Base-by-base conservation (phyloP, 345 rosid genomes). In the Citrus sinensis region DNA sequence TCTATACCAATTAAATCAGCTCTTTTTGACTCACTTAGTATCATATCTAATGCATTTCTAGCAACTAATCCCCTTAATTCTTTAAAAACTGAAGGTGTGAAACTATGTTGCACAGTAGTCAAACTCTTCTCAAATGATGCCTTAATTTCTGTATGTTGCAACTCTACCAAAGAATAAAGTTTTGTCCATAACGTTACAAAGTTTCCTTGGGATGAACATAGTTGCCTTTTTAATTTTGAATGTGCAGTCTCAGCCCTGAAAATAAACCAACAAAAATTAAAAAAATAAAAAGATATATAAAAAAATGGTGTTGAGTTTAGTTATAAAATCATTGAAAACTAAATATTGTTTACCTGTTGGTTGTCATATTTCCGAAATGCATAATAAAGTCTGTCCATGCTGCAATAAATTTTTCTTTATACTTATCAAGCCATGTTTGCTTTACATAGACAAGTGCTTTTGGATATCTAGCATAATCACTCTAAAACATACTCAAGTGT, bases 381-480 rank as follows among this genome's bases (percentile, higher is more conserved):
- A 77, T 77, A 10, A 19, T 19, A 25, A 25, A 39, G 46, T 67
- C 56, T n/a, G 74, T 77, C 80, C 64, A 66, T 1, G 73, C 67
- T 56, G 73, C 74, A 64, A 68, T 67, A 77, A 68, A 77, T 51
- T 49, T 77, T 9, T 77, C 80, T 51, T 68, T 67, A 14, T 77
- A 77, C 6, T 27, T 40, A 67, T 17, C 30, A 54, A 77, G 42
- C 80, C 80, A 68, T 29, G 64, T 37, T 2, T 77, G 37, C 63
- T 55, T 67, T 32, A 77, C 66, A 55, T 67, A 68, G 16, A 55
- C 56, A 54, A 77, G 32, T n/a, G 54, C 67, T 16, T 56, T 25
- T 0, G 67, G 74, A 39, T 77, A 68, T 67, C 66, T 67, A n/a
- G 54, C 34, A 54, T 34, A 77, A 77, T 77, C 73, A 67, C 19